phyloP scores from a whole-genome alignment of 2,329 filamentous ascomycete genomes.

The Talaromyces sp. region DNA sequence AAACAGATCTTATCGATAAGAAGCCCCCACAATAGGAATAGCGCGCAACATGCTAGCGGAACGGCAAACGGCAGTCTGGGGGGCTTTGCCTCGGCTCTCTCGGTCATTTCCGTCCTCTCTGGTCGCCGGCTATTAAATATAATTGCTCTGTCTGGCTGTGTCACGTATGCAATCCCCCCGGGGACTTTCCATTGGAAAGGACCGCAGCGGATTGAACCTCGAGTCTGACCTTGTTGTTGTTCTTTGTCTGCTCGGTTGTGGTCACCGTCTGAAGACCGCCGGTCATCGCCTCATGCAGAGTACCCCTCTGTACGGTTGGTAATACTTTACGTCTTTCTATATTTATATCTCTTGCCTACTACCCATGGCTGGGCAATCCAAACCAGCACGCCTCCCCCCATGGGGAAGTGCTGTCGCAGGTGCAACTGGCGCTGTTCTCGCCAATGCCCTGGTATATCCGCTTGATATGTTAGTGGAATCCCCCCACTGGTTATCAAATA shows the following conservation, averaged over 20 bases:
- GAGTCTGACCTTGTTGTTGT: slow-evolving; percentile 1
- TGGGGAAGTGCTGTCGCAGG: slow-evolving; percentile 93
- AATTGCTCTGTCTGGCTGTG: background rate
- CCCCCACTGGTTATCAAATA: background rate
- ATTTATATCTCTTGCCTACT: background rate
- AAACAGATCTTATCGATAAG: background rate
- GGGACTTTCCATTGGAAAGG: background rate
- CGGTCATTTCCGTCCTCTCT: background rate
- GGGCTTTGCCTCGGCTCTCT: slow-evolving; percentile 1
- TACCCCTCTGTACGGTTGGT: background rate
- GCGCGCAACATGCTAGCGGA: background rate
- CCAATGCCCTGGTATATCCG: slow-evolving; percentile 92
- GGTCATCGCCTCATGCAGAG: background rate
- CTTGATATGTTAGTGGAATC: slow-evolving; percentile 74
- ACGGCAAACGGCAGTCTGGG: background rate
- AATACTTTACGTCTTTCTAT: background rate
- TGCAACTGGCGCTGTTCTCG: slow-evolving; percentile 85
- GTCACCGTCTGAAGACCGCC: background rate
- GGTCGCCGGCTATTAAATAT: background rate
- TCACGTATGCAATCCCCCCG: slow-evolving; percentile 1
- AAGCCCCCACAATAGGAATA: background rate
- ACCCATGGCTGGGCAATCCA: slow-evolving; percentile 54
- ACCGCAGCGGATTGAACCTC: background rate
- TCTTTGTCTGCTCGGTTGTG: background rate
- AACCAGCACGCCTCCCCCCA: slow-evolving; percentile 68